Base-by-base conservation (phyloP, 2,329 filamentous ascomycete genomes). In the Trematosphaeria pertusa region DNA sequence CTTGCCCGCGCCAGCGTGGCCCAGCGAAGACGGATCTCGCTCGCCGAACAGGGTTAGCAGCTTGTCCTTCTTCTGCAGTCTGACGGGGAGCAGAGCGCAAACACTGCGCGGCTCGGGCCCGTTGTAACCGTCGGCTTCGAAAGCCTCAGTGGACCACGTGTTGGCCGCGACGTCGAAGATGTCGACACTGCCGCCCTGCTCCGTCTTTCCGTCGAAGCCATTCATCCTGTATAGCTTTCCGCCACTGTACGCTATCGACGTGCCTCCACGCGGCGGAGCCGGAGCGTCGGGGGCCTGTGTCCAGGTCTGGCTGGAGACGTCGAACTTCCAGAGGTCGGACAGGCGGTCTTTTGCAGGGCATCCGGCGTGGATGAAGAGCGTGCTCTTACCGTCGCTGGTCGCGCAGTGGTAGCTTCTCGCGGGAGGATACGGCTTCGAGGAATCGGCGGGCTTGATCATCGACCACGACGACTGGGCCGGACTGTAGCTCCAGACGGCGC, bases 261-360 rank as follows among this genome's bases (percentile, higher is more conserved):
- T 75, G 1, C 88, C 89, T 17, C 85, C 85, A 37, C 89, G 80
- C 0, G 82, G 74, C 6, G 86, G 82, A 1, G 81, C 86, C 0
- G 88, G 88, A 0, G 88, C 89, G 6, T 82, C 70, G 0, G 86
- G 79, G 11, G 89, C 77, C 61, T 87, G 78, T 30, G 78, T 83
- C 91, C 91, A 96, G 2, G 78, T 76, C 42, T 78, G 75, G 6
- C 78, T 78, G 37, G 75, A 75, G 18, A 93, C 71, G 62, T 87
- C 84, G 65, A 95, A 95, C 0, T 84, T 83, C 91, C 91, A 96
- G 5, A 92, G 72, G 64, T 96, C 91, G 9, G 77, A 75, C 3
- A 88, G 76, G 3, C 84, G 76, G 9, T 84, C 87, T 20, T 74
- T 79, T 5, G 81, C 79, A 0, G 88, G 79, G 61, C 86, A 88